These are phyloP conservation scores for Pseudomonodictys pantanalensis DNA, from an alignment of 495 filamentous ascomycete genomes.

Conservation along the genomic window DNA sequence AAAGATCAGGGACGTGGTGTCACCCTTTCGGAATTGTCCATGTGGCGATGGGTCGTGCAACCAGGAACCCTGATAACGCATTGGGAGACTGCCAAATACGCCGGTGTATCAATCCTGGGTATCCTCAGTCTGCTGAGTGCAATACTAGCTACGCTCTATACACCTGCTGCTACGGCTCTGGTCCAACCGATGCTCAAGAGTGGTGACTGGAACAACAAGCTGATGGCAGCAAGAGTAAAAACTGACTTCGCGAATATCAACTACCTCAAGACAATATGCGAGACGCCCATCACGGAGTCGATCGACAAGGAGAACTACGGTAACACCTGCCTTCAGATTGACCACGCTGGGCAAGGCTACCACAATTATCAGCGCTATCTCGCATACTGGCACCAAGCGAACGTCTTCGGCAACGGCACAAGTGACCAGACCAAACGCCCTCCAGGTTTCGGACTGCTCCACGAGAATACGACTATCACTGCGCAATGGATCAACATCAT, in stretches of 20 bases:
- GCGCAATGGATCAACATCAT: slow-evolving; percentile 58
- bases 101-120: slow-evolving; percentile 59
- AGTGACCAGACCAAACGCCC: slow-evolving; percentile 48
- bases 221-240: slow-evolving; percentile 55
- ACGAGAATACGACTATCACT: slow-evolving; percentile 63
- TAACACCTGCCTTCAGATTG: slow-evolving; percentile 59
- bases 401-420: slow-evolving; percentile 41
- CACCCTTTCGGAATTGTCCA: slow-evolving; percentile 64
- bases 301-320: slow-evolving; percentile 43
- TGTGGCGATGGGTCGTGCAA: slow-evolving; percentile 57
- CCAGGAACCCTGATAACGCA: slow-evolving; percentile 67
- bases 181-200: slow-evolving; percentile 64
- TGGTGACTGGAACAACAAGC: slow-evolving; percentile 44
- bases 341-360: slow-evolving; percentile 61
- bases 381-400: slow-evolving; percentile 49
- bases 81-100: slow-evolving; percentile 59
- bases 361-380: slow-evolving; percentile 53
- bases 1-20: slow-evolving; percentile 55
- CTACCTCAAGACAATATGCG: slow-evolving; percentile 53
- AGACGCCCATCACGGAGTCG: slow-evolving; percentile 53
- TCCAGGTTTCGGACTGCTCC: slow-evolving; percentile 53
- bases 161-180: slow-evolving; percentile 68
- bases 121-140: slow-evolving; percentile 56
- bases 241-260: slow-evolving; percentile 56
- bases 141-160: slow-evolving; percentile 65